phyloP scores from a whole-genome alignment of 345 rosid genomes.

The Citrus sinensis region DVS_A1.0 CM039164.1:18988001-18988500 shows the following conservation, averaged over 20 bases:
- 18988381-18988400: slow-evolving; percentile 66
- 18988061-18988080: background rate
- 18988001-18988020: background rate
- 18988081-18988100: background rate
- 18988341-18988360: slow-evolving; percentile 6
- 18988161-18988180: slow-evolving; percentile 97
- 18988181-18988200: slow-evolving; percentile 95
- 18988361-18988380: slow-evolving; percentile 87
- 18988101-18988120: background rate
- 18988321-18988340: background rate
- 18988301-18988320: background rate
- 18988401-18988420: slow-evolving; percentile 20
- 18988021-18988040: background rate
- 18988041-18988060: background rate
- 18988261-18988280: slow-evolving; percentile 41
- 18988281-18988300: background rate
- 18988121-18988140: background rate
- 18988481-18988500: slow-evolving; percentile 23
- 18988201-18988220: slow-evolving; percentile 87
- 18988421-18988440: background rate
- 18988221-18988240: slow-evolving; percentile 92
- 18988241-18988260: slow-evolving; percentile 85
- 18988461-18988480: background rate
- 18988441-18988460: no score
- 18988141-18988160: slow-evolving; percentile 10